Evolutionary conservation across 225 moss, liverwort and hornwort species (phyloP).

Genomic region (Pseudisothecium myosuroides): DNA sequence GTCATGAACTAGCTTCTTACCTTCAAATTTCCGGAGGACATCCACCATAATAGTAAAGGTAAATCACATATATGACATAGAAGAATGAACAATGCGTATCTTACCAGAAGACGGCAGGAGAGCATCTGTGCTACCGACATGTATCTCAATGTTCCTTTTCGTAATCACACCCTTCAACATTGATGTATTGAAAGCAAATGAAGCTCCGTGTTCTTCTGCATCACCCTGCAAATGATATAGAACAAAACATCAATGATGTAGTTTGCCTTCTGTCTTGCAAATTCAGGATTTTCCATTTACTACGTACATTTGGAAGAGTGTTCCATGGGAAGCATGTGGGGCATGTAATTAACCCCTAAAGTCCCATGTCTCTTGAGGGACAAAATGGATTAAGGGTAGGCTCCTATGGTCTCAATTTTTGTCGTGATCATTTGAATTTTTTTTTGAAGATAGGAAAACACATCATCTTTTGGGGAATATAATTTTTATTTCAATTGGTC

Average conservation of each 20-base stretch:
- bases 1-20: background rate
- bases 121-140: slow-evolving; percentile 43
- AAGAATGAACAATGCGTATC: background rate
- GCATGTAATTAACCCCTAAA: background rate
- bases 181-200: slow-evolving; percentile 67
- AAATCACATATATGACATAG: background rate
- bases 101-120: slow-evolving; percentile 31
- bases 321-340: background rate
- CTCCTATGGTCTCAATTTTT: background rate
- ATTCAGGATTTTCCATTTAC: background rate
- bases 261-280: background rate
- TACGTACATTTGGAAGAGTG: background rate
- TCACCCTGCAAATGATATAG: slow-evolving; percentile 50
- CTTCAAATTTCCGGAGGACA: background rate
- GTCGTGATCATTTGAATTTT: background rate
- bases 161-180: slow-evolving; percentile 48
- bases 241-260: background rate
- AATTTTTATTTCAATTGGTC: background rate
- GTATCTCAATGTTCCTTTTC: slow-evolving; percentile 53
- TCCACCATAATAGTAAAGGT: background rate
- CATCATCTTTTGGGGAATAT: background rate
- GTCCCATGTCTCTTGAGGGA: background rate
- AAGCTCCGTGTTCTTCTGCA: slow-evolving; percentile 74
- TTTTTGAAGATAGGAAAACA: background rate
- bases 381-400: background rate